Base-by-base conservation (phyloP, 2,329 filamentous ascomycete genomes). In the Knufia petricola region DNA sequence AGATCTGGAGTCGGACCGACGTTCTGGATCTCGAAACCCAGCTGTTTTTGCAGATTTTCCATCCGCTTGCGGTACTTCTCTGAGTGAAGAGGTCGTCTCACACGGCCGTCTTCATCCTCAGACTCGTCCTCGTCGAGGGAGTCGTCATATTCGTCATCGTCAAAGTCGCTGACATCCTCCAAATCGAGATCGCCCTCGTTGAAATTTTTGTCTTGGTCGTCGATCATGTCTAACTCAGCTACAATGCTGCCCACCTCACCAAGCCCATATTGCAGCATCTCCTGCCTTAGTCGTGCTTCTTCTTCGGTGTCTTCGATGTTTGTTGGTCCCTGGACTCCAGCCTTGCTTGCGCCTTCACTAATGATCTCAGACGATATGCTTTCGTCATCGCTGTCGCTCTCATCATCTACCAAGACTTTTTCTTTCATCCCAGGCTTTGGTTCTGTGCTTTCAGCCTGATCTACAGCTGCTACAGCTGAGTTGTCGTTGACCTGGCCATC, bases 241-340 rank as follows among this genome's bases (percentile, higher is more conserved):
- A 98, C 92, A 2, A 98, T 85, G 31, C 87, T 81, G 3, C 88
- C 87, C 50, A 98, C 82, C 64, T 96, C 90, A 38, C 84, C 82
- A 66, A 95, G 71, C 52, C 86, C 83, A 62, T 96, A 98, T 54
- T 85, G 77, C 6, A 96, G 74, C 89, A 98, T 96, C 60, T 95
- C 82, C 50, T 82, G 79, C 4, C 92, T 82, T 20, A 95, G 66
- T 26, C 76, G 76, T 3, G 87, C 85, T 54, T 95, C 90, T 55
- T 94, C 88, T 10, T 77, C 72, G 0, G 83, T 79, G 59, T 98
- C 92, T 45, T 85, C 76, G 3, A 48, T 28, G 36, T 54, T 54
- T 9, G 43, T 49, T 15, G 51, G 50, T 26, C 17, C 8, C 3
- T 39, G 12, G 23, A 17, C 19, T 38, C 32, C 46, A 19, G 38